Conservation (phyloP, 441 rosid genomes). For the Erodium texanum region DNA sequence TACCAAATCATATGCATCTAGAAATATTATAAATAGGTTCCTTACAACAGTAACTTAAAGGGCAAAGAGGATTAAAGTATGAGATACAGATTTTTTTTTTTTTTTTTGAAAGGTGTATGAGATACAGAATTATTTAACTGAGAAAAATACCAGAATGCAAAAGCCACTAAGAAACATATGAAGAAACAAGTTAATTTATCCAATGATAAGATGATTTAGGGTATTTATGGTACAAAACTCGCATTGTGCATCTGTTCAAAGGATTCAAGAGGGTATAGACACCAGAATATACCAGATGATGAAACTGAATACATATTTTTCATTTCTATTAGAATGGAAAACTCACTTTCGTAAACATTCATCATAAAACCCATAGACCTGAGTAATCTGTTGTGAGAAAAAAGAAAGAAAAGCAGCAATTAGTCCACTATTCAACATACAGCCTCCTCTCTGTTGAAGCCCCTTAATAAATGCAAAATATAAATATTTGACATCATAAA, state of each 20-base stretch:
- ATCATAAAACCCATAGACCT: constrained; percentile 46
- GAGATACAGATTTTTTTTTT: neutral
- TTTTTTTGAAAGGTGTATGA: no score
- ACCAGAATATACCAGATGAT: neutral
- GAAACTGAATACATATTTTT: constrained; percentile 1
- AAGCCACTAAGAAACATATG: neutral
- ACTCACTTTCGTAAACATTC: constrained; percentile 59
- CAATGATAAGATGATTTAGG: neutral
- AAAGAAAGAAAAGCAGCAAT: constrained; percentile 8
- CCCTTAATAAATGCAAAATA: neutral
- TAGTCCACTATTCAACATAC: constrained; percentile 19
- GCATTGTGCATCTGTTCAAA: neutral
- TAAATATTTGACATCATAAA: neutral
- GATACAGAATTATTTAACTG: neutral
- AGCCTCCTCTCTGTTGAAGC: neutral
- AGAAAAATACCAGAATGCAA: neutral
- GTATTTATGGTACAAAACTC: neutral
- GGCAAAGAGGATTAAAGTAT: neutral
- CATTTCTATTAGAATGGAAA: constrained; percentile 7
- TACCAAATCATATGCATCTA: neutral
- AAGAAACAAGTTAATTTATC: neutral
- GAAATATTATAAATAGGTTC: neutral
- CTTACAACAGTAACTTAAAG: neutral
- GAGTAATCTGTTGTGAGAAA: constrained; percentile 49
- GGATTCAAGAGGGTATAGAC: neutral